These are phyloP conservation scores for Camellia sinensis DNA, from an alignment of 148 eudicot species.

Conservation along the genomic window DNA sequence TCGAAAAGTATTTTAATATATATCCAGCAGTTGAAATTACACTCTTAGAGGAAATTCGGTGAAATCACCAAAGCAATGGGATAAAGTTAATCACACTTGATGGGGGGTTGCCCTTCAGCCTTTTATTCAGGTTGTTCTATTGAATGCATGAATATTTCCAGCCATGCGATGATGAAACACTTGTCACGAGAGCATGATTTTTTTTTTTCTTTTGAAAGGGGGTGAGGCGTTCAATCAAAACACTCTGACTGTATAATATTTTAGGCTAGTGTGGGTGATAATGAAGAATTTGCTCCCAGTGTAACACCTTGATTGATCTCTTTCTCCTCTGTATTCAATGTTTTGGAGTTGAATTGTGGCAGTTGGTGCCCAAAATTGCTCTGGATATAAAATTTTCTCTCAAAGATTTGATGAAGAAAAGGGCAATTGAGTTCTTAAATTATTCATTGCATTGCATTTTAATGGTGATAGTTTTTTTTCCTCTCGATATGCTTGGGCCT, in stretches of 20 bases:
- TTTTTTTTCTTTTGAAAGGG: background rate
- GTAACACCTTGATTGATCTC: background rate
- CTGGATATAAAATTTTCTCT: background rate
- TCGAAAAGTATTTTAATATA: slow-evolving; percentile 42
- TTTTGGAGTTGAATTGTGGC: background rate
- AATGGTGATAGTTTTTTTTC: background rate
- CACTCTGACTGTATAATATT: background rate
- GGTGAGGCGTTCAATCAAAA: background rate
- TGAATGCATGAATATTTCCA: background rate
- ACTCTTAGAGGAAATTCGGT: slow-evolving; percentile 4
- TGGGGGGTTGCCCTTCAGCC: background rate
- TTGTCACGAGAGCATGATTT: background rate
- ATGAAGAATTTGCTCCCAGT: background rate
- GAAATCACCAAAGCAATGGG: background rate
- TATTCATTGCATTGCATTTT: background rate
- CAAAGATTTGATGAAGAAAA: background rate
- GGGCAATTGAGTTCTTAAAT: background rate
- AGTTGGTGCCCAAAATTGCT: background rate
- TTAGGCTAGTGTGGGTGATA: background rate
- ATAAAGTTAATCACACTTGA: background rate
- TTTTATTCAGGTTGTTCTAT: background rate
- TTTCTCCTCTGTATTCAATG: background rate
- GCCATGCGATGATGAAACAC: background rate
- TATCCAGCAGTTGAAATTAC: slow-evolving; percentile 36
- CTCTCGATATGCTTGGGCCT: background rate